phyloP scores from a whole-genome alignment of 1,284 basidiomycete species.

The Irpex sp. region DNA sequence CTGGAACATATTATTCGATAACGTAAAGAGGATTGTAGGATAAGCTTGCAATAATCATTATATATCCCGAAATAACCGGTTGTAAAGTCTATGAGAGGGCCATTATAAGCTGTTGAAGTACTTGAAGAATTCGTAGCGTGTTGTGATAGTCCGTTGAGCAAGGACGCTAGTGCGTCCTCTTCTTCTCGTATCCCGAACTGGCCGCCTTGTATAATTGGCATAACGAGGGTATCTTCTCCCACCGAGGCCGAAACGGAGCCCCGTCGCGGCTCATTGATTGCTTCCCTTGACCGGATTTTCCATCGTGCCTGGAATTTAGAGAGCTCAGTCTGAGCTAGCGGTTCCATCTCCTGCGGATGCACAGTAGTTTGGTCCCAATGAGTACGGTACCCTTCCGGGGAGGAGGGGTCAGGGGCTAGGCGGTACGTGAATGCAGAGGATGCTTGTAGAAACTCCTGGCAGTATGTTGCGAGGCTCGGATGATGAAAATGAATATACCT shows the following conservation, averaged over 20 bases:
- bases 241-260: background rate
- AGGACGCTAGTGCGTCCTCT: constrained; percentile 55
- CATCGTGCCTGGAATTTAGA: constrained; percentile 47
- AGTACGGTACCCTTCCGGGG: constrained; percentile 37
- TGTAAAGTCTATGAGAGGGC: constrained; percentile 72
- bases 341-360: constrained; percentile 61
- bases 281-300: constrained; percentile 20
- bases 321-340: constrained; percentile 44
- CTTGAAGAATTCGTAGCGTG: background rate
- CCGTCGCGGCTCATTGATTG: background rate
- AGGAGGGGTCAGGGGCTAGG: constrained; percentile 36
- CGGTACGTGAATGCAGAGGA: constrained; percentile 76
- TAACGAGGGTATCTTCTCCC: constrained; percentile 51
- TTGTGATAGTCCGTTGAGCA: constrained; percentile 48
- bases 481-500: constrained; percentile 85
- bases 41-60: constrained; percentile 73
- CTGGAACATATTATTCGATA: constrained; percentile 83
- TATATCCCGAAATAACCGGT: constrained; percentile 95
- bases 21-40: constrained; percentile 60
- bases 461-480: constrained; percentile 73
- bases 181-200: constrained; percentile 83
- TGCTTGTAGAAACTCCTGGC: constrained; percentile 72
- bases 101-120: constrained; percentile 14
- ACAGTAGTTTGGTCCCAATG: constrained; percentile 54
- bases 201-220: constrained; percentile 84